Conservation (phyloP, 768 basidiomycete species). For the Mrakia gelida region DNA sequence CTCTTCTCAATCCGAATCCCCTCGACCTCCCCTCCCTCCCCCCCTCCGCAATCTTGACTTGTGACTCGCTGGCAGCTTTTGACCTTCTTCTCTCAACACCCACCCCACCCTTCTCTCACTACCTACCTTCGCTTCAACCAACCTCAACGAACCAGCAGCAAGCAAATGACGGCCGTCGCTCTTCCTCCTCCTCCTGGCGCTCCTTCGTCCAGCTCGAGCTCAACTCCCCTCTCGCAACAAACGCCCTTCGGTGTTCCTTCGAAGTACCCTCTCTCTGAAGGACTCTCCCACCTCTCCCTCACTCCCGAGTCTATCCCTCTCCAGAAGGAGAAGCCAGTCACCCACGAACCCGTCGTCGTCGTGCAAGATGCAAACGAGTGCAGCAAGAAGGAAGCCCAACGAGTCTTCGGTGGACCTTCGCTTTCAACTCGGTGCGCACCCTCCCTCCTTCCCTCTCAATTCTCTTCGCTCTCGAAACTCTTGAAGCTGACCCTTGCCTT, state of each 20-base stretch:
- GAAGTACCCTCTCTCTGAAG: constrained; percentile 8
- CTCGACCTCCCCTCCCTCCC: neutral
- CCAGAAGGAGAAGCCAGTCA: neutral
- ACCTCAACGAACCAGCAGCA: neutral
- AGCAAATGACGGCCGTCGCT: neutral
- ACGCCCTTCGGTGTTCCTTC: neutral
- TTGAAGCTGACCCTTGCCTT: neutral
- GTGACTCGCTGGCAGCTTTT: neutral
- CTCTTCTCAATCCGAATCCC: neutral
- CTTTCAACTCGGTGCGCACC: neutral
- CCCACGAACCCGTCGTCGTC: constrained; percentile 9
- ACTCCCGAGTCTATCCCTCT: constrained; percentile 4
- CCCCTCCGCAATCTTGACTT: neutral
- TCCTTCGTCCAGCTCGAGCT: neutral
- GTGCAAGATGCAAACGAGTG: constrained; percentile 1
- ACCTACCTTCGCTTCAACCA: neutral
- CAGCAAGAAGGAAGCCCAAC: neutral
- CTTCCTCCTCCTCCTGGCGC: neutral
- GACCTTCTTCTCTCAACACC: neutral
- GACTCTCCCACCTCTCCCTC: neutral
- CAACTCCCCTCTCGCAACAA: constrained; percentile 7
- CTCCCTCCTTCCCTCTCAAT: neutral
- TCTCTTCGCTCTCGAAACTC: neutral
- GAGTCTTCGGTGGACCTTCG: neutral
- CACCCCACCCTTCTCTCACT: neutral